A percentile compares a stretch with the other conserved stretches of the same genome.
Evolutionary conservation across 495 filamentous ascomycete species (phyloP).

Genomic region (Rostrohypoxylon terebratum): DNA sequence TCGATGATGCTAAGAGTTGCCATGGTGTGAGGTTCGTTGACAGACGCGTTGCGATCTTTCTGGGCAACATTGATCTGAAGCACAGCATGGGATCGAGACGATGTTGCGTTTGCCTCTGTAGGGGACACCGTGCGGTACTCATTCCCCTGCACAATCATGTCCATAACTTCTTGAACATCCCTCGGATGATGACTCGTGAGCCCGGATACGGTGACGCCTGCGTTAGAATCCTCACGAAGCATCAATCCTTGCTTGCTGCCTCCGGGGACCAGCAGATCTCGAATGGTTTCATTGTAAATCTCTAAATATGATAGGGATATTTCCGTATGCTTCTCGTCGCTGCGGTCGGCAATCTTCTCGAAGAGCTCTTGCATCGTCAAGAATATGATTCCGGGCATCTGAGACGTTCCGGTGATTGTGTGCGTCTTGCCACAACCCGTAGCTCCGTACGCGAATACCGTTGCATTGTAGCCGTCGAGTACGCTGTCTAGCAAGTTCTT

Average conservation of each 20-base stretch:
- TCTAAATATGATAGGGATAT: constrained; percentile 95
- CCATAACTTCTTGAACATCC: constrained; percentile 94
- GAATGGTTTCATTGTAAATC: constrained; percentile 99
- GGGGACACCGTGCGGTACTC: constrained; percentile 95
- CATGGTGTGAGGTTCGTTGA: constrained; percentile 97
- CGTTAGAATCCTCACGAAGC: constrained; percentile 94
- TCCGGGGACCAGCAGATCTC: constrained; percentile 88
- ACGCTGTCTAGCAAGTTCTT: constrained; percentile 91
- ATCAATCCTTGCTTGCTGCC: constrained; percentile 89
- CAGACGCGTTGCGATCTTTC: constrained; percentile 91
- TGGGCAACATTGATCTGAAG: constrained; percentile 96
- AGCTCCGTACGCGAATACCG: constrained; percentile 97
- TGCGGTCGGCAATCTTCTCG: constrained; percentile 88
- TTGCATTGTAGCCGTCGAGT: constrained; percentile 97
- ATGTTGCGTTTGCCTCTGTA: constrained; percentile 97
- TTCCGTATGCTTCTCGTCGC: constrained; percentile 87
- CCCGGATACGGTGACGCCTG: constrained; percentile 91
- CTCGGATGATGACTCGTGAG: constrained; percentile 90
- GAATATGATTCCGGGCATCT: constrained; percentile 98
- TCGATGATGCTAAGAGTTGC: constrained; percentile 98
- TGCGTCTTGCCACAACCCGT: constrained; percentile 99
- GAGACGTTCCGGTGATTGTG: constrained; percentile 93
- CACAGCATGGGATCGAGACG: constrained; percentile 97
- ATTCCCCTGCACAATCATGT: constrained; percentile 97
- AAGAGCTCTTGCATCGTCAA: constrained; percentile 98